Evolutionary conservation across 148 eudicot species (phyloP), one percentile per base, ranked within the genome.

Genomic region (Fagopyrum homotropicum): DNA sequence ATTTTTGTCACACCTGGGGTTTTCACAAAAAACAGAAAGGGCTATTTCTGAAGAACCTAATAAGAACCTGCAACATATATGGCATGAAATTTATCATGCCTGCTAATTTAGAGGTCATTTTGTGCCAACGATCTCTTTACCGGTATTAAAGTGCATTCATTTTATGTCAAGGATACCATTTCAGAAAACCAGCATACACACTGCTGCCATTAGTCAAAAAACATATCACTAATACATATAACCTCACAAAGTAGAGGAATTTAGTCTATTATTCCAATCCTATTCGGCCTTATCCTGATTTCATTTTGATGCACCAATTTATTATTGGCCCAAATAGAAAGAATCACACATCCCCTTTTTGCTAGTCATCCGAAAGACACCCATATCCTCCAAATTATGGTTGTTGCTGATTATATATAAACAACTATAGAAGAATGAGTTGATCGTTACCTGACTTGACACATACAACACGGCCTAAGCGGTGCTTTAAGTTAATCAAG

Each of bases 381-480:
- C 7, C 29, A 63, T 30, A 30, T 35, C 16, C 35, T 29, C 69
- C 9, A 63, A 63, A 44, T 29, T 45, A 63, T 11, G 15, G 35
- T 12, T 35, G 69, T 35, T n/a, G 5, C 35, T 8, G 43, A 6
- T n/a, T 17, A 56, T 56, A 56, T 29, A 63, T 30, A 15, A 29
- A 66, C 45, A 35, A 46, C 30, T 72, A 49, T 72, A 1, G 55
- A 72, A 72, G 54, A 72, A 71, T 5, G 14, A 54, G 16, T 76
- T 29, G 61, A 5, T 44, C 73, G 85, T 82, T 69, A 83, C 99
- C 99, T 80, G 99, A 82, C 77, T 90, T 95, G 66, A 95, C 98
- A 72, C 93, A 95, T 69, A 88, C 89, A 77, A 95, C 86, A 69
- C 99, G 96, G 35, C 79, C 81, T 79, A 77, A 72, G 52, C 88